Evolutionary conservation across 768 basidiomycete genomes (phyloP).

Genomic region (Naganishia friedmannii): DNA sequence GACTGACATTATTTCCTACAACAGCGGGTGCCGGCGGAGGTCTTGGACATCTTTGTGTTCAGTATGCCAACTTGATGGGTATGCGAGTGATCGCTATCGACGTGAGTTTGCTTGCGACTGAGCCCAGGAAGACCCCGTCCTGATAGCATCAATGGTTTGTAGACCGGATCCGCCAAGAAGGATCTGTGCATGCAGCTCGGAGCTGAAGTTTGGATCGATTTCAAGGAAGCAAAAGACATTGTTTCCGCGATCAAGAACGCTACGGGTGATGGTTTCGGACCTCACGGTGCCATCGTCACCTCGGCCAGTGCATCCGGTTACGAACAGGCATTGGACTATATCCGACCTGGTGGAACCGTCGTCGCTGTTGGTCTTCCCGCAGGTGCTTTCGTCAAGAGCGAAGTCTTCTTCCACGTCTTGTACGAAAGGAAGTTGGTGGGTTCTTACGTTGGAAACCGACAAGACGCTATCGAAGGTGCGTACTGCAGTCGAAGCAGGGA

Average conservation of each 20-base stretch:
- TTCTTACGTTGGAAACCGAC: conserved; percentile 59
- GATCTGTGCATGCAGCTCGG: conserved; percentile 63
- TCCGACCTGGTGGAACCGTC: conserved; percentile 64
- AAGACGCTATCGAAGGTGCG: conserved; percentile 70
- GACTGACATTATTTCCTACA: background rate
- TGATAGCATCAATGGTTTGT: background rate
- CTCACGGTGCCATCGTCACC: conserved; percentile 61
- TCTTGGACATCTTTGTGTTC: conserved; percentile 77
- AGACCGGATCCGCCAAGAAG: conserved; percentile 68
- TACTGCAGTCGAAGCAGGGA: background rate
- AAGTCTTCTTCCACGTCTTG: conserved; percentile 36
- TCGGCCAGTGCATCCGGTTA: conserved; percentile 53
- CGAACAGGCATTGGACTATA: conserved; percentile 62
- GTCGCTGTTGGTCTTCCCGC: conserved; percentile 37
- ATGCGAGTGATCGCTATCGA: conserved; percentile 79
- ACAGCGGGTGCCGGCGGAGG: conserved; percentile 56
- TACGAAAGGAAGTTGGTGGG: conserved; percentile 52
- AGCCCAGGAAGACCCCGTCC: background rate
- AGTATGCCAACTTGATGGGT: conserved; percentile 75
- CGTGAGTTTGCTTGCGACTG: conserved; percentile 22
- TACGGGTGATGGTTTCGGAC: conserved; percentile 63
- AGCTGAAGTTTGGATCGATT: conserved; percentile 71
- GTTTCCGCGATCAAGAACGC: conserved; percentile 64
- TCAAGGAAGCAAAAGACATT: conserved; percentile 64
- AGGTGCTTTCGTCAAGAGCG: conserved; percentile 31